Evolutionary conservation across 2,329 filamentous ascomycete species (phyloP).

Genomic region (Aspergillus persii): DNA sequence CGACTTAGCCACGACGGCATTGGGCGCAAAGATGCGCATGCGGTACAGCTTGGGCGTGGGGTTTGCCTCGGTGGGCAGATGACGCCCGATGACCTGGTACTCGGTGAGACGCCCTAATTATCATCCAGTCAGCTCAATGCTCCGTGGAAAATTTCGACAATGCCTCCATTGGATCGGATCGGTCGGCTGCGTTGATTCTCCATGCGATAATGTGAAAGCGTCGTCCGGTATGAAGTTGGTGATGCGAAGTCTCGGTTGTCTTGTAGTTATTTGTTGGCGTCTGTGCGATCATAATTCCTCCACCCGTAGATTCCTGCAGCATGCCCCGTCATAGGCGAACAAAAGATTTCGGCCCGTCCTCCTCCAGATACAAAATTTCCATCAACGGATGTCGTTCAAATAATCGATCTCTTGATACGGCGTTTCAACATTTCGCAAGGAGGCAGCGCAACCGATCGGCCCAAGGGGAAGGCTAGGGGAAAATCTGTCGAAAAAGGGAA

Average conservation of each 20-base stretch:
- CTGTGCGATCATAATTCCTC: background rate
- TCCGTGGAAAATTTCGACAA: slow-evolving; percentile 1
- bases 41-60: slow-evolving; percentile 98
- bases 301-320: background rate
- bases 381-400: background rate
- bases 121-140: slow-evolving; percentile 32
- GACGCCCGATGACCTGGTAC: slow-evolving; percentile 99
- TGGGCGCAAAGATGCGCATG: slow-evolving; percentile 99
- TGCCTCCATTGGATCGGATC: slow-evolving; percentile 5
- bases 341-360: background rate
- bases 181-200: slow-evolving; percentile 14
- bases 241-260: slow-evolving; percentile 9
- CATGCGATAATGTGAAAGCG: slow-evolving; percentile 12
- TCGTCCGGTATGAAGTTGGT: background rate
- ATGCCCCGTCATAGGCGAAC: background rate
- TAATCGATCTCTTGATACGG: slow-evolving; percentile 6
- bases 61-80: slow-evolving; percentile 96
- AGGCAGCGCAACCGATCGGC: slow-evolving; percentile 30
- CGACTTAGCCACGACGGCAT: slow-evolving; percentile 97
- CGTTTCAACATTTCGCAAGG: slow-evolving; percentile 27
- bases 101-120: slow-evolving; percentile 93
- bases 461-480: slow-evolving; percentile 18
- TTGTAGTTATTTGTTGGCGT: background rate
- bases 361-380: background rate
- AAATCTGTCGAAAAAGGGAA: slow-evolving; percentile 18